Evolutionary conservation across 805 yeast species (phyloP).

Genomic region (Myxozyma vanderwaltii): DNA sequence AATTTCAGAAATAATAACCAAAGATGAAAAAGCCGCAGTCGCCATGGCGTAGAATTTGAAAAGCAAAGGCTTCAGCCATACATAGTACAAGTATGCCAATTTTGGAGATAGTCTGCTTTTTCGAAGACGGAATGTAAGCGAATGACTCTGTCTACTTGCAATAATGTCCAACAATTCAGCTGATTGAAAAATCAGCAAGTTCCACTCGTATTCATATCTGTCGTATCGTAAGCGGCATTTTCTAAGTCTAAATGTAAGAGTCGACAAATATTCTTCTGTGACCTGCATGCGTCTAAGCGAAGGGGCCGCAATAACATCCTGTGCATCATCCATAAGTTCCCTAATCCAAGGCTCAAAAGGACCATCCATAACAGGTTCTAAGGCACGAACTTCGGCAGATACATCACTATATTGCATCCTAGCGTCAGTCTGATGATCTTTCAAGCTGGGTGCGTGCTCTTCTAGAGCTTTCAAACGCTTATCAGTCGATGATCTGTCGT

Average conservation of each 20-base stretch:
- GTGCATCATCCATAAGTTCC: conserved; percentile 45
- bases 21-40: conserved; percentile 51
- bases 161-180: conserved; percentile 60
- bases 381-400: conserved; percentile 57
- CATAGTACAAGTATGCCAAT: conserved; percentile 47
- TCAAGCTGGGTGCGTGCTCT: conserved; percentile 55
- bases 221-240: conserved; percentile 53
- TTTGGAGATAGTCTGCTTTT: conserved; percentile 46
- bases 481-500: conserved; percentile 44
- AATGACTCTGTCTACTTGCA: conserved; percentile 45
- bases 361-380: conserved; percentile 52
- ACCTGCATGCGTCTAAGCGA: conserved; percentile 37
- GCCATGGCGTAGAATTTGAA: conserved; percentile 50
- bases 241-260: conserved; percentile 56
- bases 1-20: conserved; percentile 71
- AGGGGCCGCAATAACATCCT: conserved; percentile 33
- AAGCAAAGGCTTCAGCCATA: conserved; percentile 51
- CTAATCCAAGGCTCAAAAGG: conserved; percentile 69
- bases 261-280: conserved; percentile 50
- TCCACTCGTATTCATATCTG: conserved; percentile 62
- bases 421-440: conserved; percentile 66
- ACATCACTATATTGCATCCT: conserved; percentile 64
- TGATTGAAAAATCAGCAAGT: conserved; percentile 52
- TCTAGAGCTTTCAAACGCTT: conserved; percentile 48
- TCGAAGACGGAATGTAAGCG: conserved; percentile 39